Base-by-base conservation (phyloP, 2,329 filamentous ascomycete species). In the Arthrobotrys entomopaga region DNA sequence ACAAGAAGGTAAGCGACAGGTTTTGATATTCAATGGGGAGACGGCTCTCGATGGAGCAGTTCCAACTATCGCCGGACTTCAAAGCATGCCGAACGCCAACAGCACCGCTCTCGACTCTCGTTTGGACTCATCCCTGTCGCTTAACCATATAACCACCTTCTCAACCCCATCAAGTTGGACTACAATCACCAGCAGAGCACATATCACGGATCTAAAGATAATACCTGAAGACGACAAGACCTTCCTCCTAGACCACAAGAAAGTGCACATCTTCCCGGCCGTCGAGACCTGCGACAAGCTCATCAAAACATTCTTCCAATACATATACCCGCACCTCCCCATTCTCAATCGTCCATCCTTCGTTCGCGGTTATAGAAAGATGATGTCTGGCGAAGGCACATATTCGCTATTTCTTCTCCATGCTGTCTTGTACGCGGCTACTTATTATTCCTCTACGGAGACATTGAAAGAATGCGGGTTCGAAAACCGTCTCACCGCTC, bases 11-110 rank as follows among this genome's bases (percentile, higher is more conserved):
- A 74, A 74, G 42, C 56, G 70, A 15, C 70, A 74, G n/a, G 70
- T 74, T 42, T 57, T 74, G 42, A 74, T 74, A 29, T 74, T 74
- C 56, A 74, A 74, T 54, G 70, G 70, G 11, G 70, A 74, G 43
- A 74, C 70, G 38, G 70, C 70, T 38, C 63, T 74, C 4, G 70
- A 74, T 43, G 70, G 70, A 16, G 70, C 70, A 19, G 70, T 74
- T n/a, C 70, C 70, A 15, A 74, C 57, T 24, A 74, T 74, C 34
- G 70, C 70, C 46, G 70, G 70, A 24, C 38, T 74, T 43, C 70
- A 74, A 58, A 74, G 70, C 15, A 74, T 74, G 70, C 70, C 49
- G 20, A 74, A 74, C 52, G 63, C 54, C 29, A 64, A 59, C 40
- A 58, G 59, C 13, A 61, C 56, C 49, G 46, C 63, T 16, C 58